Evolutionary conservation across 2,329 filamentous ascomycete genomes (phyloP), one percentile per base, ranked within the genome.

Genomic region (Achaetomium macrosporum): DNA sequence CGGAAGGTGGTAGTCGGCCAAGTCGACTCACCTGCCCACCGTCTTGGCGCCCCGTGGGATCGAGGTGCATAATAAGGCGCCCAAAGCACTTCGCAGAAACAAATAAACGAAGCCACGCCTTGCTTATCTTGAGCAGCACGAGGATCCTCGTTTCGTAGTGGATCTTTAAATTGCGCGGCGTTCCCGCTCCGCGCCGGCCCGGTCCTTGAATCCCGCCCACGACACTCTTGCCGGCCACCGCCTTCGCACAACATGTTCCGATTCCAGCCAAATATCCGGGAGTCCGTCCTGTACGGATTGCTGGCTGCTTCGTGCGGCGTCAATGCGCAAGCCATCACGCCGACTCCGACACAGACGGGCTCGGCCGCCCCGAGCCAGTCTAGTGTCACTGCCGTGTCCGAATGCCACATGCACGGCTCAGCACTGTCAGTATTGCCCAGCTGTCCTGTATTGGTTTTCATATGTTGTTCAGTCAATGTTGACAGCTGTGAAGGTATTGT

Each of bases 301-400:
- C 43, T 60, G 13, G 51, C 55, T 15, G 48, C 42, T 20, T 42
- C 53, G 5, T 47, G 39, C 19, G 16, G 44, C 16, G 25, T 7
- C 25, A 25, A 7, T 25, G 25, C 25, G 25, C 25, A 44, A n/a
- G 50, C 52, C 11, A 11, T 46, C 55, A 31, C 59, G 52, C 10
- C 56, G 53, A 35, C 56, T 3, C 37, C 60, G 9, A 48, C 56
- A 12, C 42, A 47, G 19, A 33, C 49, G 13, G 17, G 39, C 15
- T 20, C 57, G 11, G 41, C 47, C 25, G 20, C 53, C 3, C 42
- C 48, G 19, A 45, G 33, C 37, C 25, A 4, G 25, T 25, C 25
- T 4, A 25, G 25, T 25, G 15, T 69, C 9, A 75, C 77, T 1
- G 76, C 76, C 1, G 66, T 83, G 1, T 79, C 78, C 2, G 72